Evolutionary conservation across 2,329 filamentous ascomycete genomes (phyloP), one percentile per base, ranked within the genome.

Genomic region (Penicillium psychrosexuale): DNA sequence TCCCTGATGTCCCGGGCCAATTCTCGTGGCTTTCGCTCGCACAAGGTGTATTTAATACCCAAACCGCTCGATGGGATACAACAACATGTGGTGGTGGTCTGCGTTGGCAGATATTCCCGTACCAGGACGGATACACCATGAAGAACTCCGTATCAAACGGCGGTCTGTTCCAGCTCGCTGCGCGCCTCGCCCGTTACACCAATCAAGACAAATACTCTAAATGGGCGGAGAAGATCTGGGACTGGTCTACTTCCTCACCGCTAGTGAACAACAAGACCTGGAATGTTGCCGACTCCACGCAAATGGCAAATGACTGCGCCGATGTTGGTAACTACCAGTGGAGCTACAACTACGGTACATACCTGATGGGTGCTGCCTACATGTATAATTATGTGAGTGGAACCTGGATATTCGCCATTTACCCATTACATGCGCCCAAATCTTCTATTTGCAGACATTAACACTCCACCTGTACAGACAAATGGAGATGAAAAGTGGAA

Each of bases 111-210:
- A 91, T 96, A 62, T 92, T 87, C 70, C 75, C 81, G 1, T 83
- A 82, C 64, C 93, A 95, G 69, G 84, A 85, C 58, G 91, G 90
- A 13, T 86, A 91, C 69, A 81, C 84, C 66, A 94, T 95, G 81
- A 94, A 92, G 74, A 93, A 93, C 75, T 82, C 85, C 15, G 84
- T 92, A 63, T 86, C 86, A 58, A 94, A 94, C 70, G 90, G 89
- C 39, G 86, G 85, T n/a, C 84, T 94, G 69, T 92, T 95, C 72
- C 87, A 92, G 66, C 80, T 96, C 12, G 86, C 87, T 4, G 89
- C 90, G 1, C 86, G 90, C 17, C 79, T 93, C 13, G 88, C 86
- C 27, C 83, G 86, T 44, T 76, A 76, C 54, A 90, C 87, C 0
- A 76, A 75, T 19, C 88, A 90, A 63, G 64, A 76, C 0, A 87